A percentile compares a stretch with the other conserved stretches of the same genome.
Evolutionary conservation across 2,329 filamentous ascomycete species (phyloP).

Genomic region (Penicillium rolfsii): DNA sequence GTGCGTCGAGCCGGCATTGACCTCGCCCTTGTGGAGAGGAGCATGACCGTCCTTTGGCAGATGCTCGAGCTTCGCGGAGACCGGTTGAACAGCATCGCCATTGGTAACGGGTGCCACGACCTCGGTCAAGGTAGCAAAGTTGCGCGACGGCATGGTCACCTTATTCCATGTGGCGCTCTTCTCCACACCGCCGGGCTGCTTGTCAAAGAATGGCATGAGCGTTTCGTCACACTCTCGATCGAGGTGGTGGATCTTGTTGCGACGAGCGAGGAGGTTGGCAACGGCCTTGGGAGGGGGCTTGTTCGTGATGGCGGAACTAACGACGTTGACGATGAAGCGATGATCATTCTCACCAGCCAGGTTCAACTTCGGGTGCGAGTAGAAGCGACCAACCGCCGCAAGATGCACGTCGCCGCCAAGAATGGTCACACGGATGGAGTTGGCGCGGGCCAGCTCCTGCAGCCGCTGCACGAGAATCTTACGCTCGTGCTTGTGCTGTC

Average conservation of each 20-base stretch:
- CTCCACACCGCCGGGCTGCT: conserved; percentile 58
- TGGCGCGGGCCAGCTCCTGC: conserved; percentile 60
- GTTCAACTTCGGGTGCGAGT: conserved; percentile 61
- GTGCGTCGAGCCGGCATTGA: conserved; percentile 76
- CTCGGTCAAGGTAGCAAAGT: conserved; percentile 67
- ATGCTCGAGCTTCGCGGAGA: conserved; percentile 35
- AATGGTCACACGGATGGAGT: conserved; percentile 63
- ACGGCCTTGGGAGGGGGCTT: conserved; percentile 68
- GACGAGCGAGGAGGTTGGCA: conserved; percentile 63
- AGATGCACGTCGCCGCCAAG: conserved; percentile 68
- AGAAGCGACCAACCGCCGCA: conserved; percentile 66
- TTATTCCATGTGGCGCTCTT: conserved; percentile 76
- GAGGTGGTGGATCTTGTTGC: conserved; percentile 69
- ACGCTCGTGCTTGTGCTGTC: conserved; percentile 88
- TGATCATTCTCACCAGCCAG: conserved; percentile 62
- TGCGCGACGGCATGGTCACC: conserved; percentile 77
- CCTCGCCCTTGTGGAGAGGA: conserved; percentile 74
- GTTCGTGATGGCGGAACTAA: conserved; percentile 69
- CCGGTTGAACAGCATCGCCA: conserved; percentile 23
- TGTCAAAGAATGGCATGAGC: conserved; percentile 64
- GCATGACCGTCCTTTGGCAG: conserved; percentile 66
- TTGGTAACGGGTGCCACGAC: conserved; percentile 36
- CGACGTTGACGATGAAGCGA: conserved; percentile 66
- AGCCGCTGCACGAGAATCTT: conserved; percentile 69
- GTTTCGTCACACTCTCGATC: conserved; percentile 67